Conservation (phyloP, 805 yeast species). For the Yarrowia sp. region DNA sequence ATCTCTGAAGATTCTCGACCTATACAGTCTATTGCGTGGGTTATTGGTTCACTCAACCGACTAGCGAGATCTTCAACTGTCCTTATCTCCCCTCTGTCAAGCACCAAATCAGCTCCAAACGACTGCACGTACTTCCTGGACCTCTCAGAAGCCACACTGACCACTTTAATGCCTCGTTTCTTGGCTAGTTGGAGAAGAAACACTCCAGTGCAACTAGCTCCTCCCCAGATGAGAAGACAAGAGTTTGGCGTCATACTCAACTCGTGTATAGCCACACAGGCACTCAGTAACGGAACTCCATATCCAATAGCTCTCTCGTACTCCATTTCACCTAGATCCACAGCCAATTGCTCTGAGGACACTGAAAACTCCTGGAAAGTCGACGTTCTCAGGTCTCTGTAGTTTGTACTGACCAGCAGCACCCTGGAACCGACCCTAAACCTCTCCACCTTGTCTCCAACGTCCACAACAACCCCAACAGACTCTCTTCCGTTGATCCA, state of each 20-base stretch:
- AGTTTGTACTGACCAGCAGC: conserved; percentile 9
- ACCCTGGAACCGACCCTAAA: background rate
- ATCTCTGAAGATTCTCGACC: background rate
- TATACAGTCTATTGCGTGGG: conserved; percentile 6
- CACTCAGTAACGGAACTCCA: conserved; percentile 4
- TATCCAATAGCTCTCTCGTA: background rate
- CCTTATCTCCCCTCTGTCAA: background rate
- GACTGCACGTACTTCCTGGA: background rate
- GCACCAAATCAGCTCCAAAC: conserved; percentile 27
- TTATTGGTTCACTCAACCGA: background rate
- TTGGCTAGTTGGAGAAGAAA: conserved; percentile 25
- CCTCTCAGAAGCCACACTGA: background rate
- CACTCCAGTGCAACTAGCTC: conserved; percentile 20
- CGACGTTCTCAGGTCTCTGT: conserved; percentile 5
- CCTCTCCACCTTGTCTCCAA: background rate
- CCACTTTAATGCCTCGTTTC: background rate
- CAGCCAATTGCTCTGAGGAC: background rate
- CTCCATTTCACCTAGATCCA: background rate
- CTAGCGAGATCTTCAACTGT: background rate
- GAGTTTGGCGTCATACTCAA: background rate
- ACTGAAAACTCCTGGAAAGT: conserved; percentile 25
- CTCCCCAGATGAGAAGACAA: conserved; percentile 20
- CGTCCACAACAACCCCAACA: conserved; percentile 7
- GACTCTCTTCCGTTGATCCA: conserved; percentile 38
- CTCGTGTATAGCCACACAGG: background rate